A percentile compares a stretch with the other conserved stretches of the same genome.
Conservation (phyloP, 2,329 filamentous ascomycete genomes). For the Epichloe gansuensis region DNA sequence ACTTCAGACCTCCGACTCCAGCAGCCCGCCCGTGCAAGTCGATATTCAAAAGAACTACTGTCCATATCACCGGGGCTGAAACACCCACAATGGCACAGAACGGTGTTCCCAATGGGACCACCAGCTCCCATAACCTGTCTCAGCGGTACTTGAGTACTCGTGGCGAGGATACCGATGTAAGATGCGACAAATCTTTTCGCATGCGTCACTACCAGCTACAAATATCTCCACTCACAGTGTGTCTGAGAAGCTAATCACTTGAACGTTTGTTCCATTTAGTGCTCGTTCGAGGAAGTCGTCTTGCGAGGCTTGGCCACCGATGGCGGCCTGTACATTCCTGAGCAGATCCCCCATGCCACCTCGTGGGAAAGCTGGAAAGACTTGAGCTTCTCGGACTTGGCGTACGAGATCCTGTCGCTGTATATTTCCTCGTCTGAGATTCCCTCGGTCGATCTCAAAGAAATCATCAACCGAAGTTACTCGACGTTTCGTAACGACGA, state of each 20-base stretch:
- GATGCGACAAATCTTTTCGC: slow-evolving; percentile 7
- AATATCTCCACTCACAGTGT: neutral
- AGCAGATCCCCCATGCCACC: slow-evolving; percentile 50
- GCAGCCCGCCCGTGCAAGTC: neutral
- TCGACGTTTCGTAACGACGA: slow-evolving; percentile 73
- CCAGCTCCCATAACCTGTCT: slow-evolving; percentile 28
- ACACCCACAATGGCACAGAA: slow-evolving; percentile 28
- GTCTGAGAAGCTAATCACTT: neutral
- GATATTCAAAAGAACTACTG: no score
- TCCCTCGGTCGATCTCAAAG: slow-evolving; percentile 63
- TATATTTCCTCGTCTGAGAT: slow-evolving; percentile 82
- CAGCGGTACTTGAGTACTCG: slow-evolving; percentile 39
- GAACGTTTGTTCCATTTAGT: slow-evolving; percentile 28
- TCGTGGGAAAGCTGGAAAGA: slow-evolving; percentile 51
- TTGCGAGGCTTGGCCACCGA: slow-evolving; percentile 79
- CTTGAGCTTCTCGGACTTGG: slow-evolving; percentile 67
- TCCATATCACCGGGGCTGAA: neutral
- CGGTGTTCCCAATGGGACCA: slow-evolving; percentile 21
- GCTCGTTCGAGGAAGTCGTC: slow-evolving; percentile 85
- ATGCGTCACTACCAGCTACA: neutral
- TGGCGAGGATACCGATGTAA: slow-evolving; percentile 36
- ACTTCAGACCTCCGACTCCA: neutral
- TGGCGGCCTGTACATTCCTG: slow-evolving; percentile 79
- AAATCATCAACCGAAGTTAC: slow-evolving; percentile 75
- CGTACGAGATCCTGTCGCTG: slow-evolving; percentile 71